A percentile compares a stretch with the other conserved stretches of the same genome.
Conservation (phyloP, 352 stramenopile genomes). For the Globisporangium ultimum region DNA sequence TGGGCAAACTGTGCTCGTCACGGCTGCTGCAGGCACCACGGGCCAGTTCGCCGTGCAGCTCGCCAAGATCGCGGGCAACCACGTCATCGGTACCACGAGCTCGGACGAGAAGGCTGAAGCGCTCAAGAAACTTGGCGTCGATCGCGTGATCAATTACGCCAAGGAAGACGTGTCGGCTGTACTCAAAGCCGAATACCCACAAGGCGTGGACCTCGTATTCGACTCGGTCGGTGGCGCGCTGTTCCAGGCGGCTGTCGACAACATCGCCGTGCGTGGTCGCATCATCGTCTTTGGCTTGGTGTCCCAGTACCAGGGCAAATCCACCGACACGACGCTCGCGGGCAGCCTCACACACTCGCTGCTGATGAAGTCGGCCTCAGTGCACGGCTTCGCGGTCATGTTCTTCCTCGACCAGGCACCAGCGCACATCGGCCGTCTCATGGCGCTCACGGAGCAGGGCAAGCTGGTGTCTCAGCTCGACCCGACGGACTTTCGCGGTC, state of each 20-base stretch:
- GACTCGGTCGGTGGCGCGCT: slow-evolving; percentile 57
- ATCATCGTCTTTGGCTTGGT: slow-evolving; percentile 62
- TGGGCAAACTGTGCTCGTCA: slow-evolving; percentile 59
- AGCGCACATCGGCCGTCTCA: slow-evolving; percentile 41
- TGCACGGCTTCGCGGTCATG: slow-evolving; percentile 52
- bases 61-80: slow-evolving; percentile 75
- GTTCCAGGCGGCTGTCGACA: slow-evolving; percentile 47
- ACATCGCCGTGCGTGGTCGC: slow-evolving; percentile 50
- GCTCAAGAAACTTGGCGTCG: slow-evolving; percentile 56
- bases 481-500: slow-evolving; percentile 20
- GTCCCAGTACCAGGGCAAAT: slow-evolving; percentile 35
- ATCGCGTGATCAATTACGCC: slow-evolving; percentile 88
- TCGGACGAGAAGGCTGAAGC: slow-evolving; percentile 83
- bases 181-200: slow-evolving; percentile 67
- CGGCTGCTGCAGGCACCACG: slow-evolving; percentile 62
- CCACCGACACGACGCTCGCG: slow-evolving; percentile 20
- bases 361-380: slow-evolving; percentile 22
- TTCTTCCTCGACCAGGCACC: slow-evolving; percentile 21
- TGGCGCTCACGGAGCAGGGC: slow-evolving; percentile 31
- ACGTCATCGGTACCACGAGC: slow-evolving; percentile 82
- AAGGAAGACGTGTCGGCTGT: slow-evolving; percentile 53
- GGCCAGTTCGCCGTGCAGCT: slow-evolving; percentile 85
- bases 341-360: slow-evolving; percentile 13
- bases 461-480: slow-evolving; percentile 29
- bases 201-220: slow-evolving; percentile 64